These are phyloP conservation scores for Pestalotiopsis sp. DNA, from an alignment of 2,329 filamentous ascomycete species.

Conservation along the genomic window DNA sequence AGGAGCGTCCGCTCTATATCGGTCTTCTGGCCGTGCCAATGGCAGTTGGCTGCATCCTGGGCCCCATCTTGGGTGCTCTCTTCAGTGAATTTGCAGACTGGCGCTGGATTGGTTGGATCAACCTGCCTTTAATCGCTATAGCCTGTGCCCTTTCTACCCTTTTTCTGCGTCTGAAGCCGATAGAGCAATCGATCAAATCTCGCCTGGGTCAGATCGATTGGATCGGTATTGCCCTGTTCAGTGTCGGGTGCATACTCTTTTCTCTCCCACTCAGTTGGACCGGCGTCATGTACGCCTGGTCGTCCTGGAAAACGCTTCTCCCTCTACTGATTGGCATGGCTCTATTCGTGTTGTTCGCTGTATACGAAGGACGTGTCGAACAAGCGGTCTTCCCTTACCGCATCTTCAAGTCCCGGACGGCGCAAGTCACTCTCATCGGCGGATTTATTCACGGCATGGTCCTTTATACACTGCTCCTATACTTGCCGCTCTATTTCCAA, in stretches of 20 bases:
- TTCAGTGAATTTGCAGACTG: conserved; percentile 29
- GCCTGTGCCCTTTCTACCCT: conserved; percentile 18
- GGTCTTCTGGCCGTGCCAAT: conserved; percentile 29
- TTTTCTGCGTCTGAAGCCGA: conserved; percentile 22
- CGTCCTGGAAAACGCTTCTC: conserved; percentile 34
- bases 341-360: conserved; percentile 28
- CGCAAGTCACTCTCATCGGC: conserved; percentile 23
- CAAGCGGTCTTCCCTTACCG: conserved; percentile 35
- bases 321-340: conserved; percentile 33
- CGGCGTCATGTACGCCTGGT: conserved; percentile 34
- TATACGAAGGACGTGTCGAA: conserved; percentile 29
- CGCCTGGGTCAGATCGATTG: conserved; percentile 33
- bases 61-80: conserved; percentile 31
- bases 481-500: conserved; percentile 37
- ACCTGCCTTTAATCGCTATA: conserved; percentile 28
- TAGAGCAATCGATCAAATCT: conserved; percentile 18
- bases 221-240: conserved; percentile 31
- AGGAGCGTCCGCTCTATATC: conserved; percentile 32
- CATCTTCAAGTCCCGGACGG: conserved; percentile 30
- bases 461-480: conserved; percentile 31
- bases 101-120: conserved; percentile 35
- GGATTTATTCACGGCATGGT: conserved; percentile 35
- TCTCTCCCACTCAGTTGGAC: conserved; percentile 37
- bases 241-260: conserved; percentile 26
- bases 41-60: conserved; percentile 30